Conservation (phyloP, 2,329 filamentous ascomycete genomes). For the Alternaria sp. region DNA sequence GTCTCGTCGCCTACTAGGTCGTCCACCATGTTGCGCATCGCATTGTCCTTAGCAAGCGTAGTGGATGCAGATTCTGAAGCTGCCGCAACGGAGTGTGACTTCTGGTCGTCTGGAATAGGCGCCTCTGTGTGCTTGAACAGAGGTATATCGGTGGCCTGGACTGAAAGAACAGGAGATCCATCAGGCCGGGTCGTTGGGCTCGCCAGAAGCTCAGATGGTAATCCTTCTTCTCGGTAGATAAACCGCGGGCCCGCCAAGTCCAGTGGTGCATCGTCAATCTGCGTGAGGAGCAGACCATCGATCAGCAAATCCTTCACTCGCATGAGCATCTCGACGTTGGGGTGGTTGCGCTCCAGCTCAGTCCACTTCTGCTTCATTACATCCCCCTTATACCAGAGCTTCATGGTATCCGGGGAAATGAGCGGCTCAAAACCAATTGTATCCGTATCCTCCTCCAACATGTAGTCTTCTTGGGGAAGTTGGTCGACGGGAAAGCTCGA, state of each 20-base stretch:
- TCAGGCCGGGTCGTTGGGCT: slow-evolving; percentile 51
- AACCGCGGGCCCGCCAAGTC: slow-evolving; percentile 58
- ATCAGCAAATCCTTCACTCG: slow-evolving; percentile 68
- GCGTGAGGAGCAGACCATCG: slow-evolving; percentile 65
- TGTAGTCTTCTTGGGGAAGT: slow-evolving; percentile 64
- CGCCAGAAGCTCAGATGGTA: slow-evolving; percentile 58
- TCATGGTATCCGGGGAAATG: slow-evolving; percentile 55
- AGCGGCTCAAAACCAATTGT: slow-evolving; percentile 71
- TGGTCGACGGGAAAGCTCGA: slow-evolving; percentile 64
- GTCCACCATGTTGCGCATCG: slow-evolving; percentile 65
- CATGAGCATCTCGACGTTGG: slow-evolving; percentile 70
- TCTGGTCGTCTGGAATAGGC: slow-evolving; percentile 44
- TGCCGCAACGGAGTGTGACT: slow-evolving; percentile 41
- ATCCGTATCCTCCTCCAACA: slow-evolving; percentile 72
- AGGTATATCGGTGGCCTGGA: slow-evolving; percentile 48
- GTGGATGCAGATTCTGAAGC: slow-evolving; percentile 58
- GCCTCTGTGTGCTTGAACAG: slow-evolving; percentile 32
- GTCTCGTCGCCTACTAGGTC: slow-evolving; percentile 57
- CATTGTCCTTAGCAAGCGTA: slow-evolving; percentile 51
- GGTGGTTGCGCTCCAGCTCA: slow-evolving; percentile 62
- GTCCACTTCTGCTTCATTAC: slow-evolving; percentile 60
- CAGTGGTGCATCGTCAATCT: slow-evolving; percentile 57
- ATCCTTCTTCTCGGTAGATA: slow-evolving; percentile 60
- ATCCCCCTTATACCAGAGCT: slow-evolving; percentile 59
- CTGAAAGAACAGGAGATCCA: slow-evolving; percentile 48